Base-by-base conservation (phyloP, 352 stramenopile species). In the Blastocystis sp. region DNA sequence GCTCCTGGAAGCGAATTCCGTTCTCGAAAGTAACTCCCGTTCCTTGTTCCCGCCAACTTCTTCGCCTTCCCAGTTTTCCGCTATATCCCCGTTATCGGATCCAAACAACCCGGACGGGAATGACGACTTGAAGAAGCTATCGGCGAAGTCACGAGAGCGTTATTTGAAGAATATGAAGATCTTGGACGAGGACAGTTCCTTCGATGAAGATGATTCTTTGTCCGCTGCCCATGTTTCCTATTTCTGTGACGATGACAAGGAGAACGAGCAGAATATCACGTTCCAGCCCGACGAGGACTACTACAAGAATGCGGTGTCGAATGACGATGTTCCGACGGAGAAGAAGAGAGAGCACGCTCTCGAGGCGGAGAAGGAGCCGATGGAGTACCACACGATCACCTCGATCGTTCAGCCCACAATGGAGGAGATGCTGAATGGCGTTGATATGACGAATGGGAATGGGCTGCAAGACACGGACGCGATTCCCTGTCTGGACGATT, bases 121-220 rank as follows among this genome's bases (percentile, higher is more conserved):
- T 19, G 39, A 24, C 2, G 74, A 85, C 45, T 16, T 85, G 2
- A 67, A 66, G 16, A 67, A 62, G 16, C 55, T 85, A 2, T 85
- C 74, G 21, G 74, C 74, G n/a, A 16, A 55, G 31, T 67, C 74
- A 37, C 19, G 74, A 16, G 29, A 69, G 29, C 74, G 74, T 13
- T 69, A 85, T n/a, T 69, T 69, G 45, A 85, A 85, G 51, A 85
- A 85, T 50, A 33, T 85, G 60, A 29, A 67, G 31, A 85, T 85
- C 29, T 3, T 85, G 2, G 70, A 69, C 26, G 74, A 85, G 35
- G 74, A 85, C 45, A 85, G 74, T n/a, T 29, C 45, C 19, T 26
- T 85, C 3, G 60, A 62, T 45, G 74, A 85, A 3, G 55, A 85
- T 9, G 35, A 37, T 21, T 21, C 24, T 29, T 50, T 29, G 2